Conservation (phyloP, 176 grass and related monocot genomes). For the Avena atlantica region DNA sequence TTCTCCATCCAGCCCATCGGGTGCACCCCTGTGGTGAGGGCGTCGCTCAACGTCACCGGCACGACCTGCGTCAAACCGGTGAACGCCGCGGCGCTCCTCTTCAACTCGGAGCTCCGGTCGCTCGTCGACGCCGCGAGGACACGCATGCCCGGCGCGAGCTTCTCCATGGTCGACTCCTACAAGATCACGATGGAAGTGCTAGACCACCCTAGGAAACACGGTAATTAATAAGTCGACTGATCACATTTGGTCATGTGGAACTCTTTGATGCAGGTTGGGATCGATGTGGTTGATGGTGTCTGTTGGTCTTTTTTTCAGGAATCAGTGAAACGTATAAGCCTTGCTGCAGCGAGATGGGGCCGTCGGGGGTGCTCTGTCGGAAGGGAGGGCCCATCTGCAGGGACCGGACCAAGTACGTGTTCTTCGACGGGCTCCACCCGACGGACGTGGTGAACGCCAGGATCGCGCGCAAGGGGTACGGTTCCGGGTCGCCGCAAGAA, state of each 20-base stretch:
- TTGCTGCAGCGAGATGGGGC: slow-evolving; percentile 53
- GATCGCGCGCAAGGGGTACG: slow-evolving; percentile 54
- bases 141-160: slow-evolving; percentile 52
- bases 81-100: slow-evolving; percentile 58
- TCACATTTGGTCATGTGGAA: background rate
- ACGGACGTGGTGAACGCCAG: slow-evolving; percentile 62
- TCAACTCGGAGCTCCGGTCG: slow-evolving; percentile 52
- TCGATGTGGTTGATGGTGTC: background rate
- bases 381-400: slow-evolving; percentile 53
- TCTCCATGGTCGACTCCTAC: slow-evolving; percentile 55
- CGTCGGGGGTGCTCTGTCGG: slow-evolving; percentile 51
- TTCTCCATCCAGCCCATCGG: slow-evolving; percentile 74
- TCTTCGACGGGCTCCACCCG: slow-evolving; percentile 80
- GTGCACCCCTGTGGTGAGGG: slow-evolving; percentile 57
- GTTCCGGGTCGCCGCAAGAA: slow-evolving; percentile 39
- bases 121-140: slow-evolving; percentile 18
- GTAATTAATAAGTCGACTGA: background rate
- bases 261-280: background rate
- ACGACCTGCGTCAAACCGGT: slow-evolving; percentile 47
- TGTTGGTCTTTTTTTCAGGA: background rate
- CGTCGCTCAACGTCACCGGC: slow-evolving; percentile 36
- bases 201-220: slow-evolving; percentile 36
- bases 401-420: slow-evolving; percentile 54
- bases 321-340: slow-evolving; percentile 47
- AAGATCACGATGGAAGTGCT: slow-evolving; percentile 57